Conservation (phyloP, 257 asterid species). For the Pogostemon cablin region DNA sequence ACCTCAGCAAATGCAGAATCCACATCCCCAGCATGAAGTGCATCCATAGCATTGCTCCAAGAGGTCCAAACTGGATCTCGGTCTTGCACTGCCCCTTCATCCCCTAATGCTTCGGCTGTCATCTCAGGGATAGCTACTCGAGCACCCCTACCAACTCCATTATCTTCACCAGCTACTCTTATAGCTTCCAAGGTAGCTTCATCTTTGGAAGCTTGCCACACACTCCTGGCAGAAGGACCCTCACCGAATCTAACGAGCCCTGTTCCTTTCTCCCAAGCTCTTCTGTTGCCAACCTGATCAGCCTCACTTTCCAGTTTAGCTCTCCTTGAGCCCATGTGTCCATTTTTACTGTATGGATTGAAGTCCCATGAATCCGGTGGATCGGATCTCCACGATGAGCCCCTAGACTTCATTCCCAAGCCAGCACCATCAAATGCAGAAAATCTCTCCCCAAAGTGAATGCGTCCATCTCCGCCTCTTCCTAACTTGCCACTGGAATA, state of each 20-base stretch:
- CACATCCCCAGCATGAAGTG: constrained; percentile 75
- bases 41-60: constrained; percentile 98
- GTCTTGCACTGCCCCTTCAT: constrained; percentile 67
- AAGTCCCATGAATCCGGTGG: constrained; percentile 67
- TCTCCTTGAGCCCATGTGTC: constrained; percentile 70
- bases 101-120: constrained; percentile 77
- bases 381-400: constrained; percentile 77
- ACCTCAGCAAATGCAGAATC: constrained; percentile 93
- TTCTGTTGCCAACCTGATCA: constrained; percentile 67
- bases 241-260: constrained; percentile 88
- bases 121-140: constrained; percentile 85
- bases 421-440: constrained; percentile 58
- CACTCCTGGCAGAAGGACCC: constrained; percentile 99
- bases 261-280: constrained; percentile 84
- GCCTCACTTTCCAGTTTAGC: constrained; percentile 63
- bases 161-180: constrained; percentile 94
- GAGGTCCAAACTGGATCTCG: constrained; percentile 83
- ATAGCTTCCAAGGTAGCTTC: constrained; percentile 98
- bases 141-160: constrained; percentile 66
- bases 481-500: constrained; percentile 73
- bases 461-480: constrained; percentile 63
- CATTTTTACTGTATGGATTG: constrained; percentile 66
- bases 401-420: constrained; percentile 63
- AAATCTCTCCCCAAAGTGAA: constrained; percentile 71
- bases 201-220: constrained; percentile 99